phyloP scores from a whole-genome alignment of 768 basidiomycete species.

The Tulasnella sp. region DNA sequence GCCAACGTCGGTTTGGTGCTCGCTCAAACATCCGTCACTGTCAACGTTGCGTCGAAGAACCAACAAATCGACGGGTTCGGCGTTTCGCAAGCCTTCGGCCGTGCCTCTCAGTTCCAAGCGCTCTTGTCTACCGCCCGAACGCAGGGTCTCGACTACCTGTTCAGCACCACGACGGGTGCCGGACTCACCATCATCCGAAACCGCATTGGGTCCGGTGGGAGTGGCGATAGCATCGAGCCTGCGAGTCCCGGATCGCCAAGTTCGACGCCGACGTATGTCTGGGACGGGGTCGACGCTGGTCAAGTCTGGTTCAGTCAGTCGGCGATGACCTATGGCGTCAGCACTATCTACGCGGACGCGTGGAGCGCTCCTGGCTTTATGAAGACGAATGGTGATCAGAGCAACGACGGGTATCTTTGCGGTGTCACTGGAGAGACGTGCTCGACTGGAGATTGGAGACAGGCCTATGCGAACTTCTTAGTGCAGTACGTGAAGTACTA shows the following conservation, averaged over 20 bases:
- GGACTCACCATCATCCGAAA: constrained; percentile 14
- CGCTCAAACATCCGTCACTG: neutral
- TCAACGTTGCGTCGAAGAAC: neutral
- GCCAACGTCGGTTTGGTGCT: neutral
- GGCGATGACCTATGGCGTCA: constrained; percentile 7
- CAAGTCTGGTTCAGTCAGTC: constrained; percentile 10
- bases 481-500: constrained; percentile 15
- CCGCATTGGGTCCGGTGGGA: neutral
- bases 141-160: constrained; percentile 11
- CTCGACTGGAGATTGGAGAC: constrained; percentile 14
- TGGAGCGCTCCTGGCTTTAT: constrained; percentile 15
- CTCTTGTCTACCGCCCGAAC: neutral
- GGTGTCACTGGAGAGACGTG: constrained; percentile 13
- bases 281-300: constrained; percentile 4
- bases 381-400: constrained; percentile 13
- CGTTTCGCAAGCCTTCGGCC: constrained; percentile 10
- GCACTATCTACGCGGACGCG: constrained; percentile 13
- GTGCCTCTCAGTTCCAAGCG: neutral
- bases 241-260: neutral
- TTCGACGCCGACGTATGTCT: constrained; percentile 1
- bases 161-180: constrained; percentile 8
- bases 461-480: constrained; percentile 14
- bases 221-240: neutral
- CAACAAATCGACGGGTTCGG: constrained; percentile 12
- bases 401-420: constrained; percentile 7